These are phyloP conservation scores for Peziza echinospora DNA, from an alignment of 495 filamentous ascomycete genomes.

Conservation along the genomic window DNA sequence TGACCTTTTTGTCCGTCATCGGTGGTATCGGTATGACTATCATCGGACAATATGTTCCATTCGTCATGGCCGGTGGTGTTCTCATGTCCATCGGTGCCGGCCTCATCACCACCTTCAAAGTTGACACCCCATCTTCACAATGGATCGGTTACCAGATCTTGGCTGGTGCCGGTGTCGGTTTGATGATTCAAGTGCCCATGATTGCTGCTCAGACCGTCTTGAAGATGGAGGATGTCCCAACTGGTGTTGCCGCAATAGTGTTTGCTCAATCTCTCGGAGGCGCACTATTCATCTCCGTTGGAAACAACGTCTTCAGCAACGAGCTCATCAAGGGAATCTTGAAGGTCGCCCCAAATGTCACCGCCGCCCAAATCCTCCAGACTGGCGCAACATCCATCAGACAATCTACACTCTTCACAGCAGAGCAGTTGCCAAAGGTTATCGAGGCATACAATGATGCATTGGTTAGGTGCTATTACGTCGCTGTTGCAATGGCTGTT, in stretches of 20 bases:
- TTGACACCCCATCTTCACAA: conserved; percentile 27
- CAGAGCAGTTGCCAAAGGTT: conserved; percentile 30
- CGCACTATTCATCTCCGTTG: conserved; percentile 52
- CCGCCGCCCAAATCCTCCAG: conserved; percentile 28
- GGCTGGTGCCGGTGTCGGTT: conserved; percentile 45
- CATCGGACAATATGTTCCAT: conserved; percentile 57
- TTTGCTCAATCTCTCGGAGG: conserved; percentile 55
- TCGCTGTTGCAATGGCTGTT: conserved; percentile 40
- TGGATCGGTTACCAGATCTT: conserved; percentile 64
- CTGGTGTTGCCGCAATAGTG: conserved; percentile 41
- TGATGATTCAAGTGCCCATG: conserved; percentile 44
- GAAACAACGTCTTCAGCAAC: conserved; percentile 59
- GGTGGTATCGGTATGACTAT: conserved; percentile 38
- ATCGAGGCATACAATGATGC: conserved; percentile 48
- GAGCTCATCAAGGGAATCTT: conserved; percentile 37
- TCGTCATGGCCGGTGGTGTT: conserved; percentile 39
- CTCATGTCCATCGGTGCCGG: conserved; percentile 46
- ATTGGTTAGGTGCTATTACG: conserved; percentile 45
- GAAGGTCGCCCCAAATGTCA: conserved; percentile 27
- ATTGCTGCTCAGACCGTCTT: conserved; percentile 51
- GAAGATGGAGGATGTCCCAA: conserved; percentile 36
- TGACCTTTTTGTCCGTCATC: conserved; percentile 39
- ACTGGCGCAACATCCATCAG: conserved; percentile 50
- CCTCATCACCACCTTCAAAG: conserved; percentile 40
- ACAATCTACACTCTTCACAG: conserved; percentile 21